Evolutionary conservation across 2,329 filamentous ascomycete species (phyloP).

Genomic region (Didymella keratinophila): DNA sequence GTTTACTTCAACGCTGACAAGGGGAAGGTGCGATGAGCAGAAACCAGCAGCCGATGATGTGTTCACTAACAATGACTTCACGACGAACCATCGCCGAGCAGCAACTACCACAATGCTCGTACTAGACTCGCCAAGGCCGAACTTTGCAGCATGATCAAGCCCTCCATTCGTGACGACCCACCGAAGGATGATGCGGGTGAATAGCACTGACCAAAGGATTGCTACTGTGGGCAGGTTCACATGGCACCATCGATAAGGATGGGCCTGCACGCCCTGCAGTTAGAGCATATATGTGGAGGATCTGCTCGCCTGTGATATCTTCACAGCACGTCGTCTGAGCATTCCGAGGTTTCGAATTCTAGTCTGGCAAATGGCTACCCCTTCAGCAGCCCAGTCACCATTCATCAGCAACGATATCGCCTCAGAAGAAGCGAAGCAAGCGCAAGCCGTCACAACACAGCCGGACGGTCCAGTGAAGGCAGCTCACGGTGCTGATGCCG

Average conservation of each 20-base stretch:
- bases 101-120: background rate
- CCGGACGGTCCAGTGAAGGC: background rate
- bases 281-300: background rate
- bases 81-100: slow-evolving; percentile 5
- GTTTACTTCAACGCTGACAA: slow-evolving; percentile 1
- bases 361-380: background rate
- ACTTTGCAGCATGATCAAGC: background rate
- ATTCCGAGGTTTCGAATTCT: no score
- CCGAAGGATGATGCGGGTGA: background rate
- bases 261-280: background rate
- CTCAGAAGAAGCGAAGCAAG: background rate
- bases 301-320: background rate
- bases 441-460: background rate
- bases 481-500: slow-evolving; percentile 20
- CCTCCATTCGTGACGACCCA: background rate
- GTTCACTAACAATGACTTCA: slow-evolving; percentile 3
- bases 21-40: slow-evolving; percentile 9
- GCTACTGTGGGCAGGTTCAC: background rate
- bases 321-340: background rate
- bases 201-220: background rate
- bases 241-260: slow-evolving; percentile 2
- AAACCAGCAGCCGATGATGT: slow-evolving; percentile 11
- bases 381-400: background rate
- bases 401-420: background rate
- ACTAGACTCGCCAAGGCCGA: background rate